Conservation (phyloP, 23 red algal species). For the Pyropia haitanensis region DNA sequence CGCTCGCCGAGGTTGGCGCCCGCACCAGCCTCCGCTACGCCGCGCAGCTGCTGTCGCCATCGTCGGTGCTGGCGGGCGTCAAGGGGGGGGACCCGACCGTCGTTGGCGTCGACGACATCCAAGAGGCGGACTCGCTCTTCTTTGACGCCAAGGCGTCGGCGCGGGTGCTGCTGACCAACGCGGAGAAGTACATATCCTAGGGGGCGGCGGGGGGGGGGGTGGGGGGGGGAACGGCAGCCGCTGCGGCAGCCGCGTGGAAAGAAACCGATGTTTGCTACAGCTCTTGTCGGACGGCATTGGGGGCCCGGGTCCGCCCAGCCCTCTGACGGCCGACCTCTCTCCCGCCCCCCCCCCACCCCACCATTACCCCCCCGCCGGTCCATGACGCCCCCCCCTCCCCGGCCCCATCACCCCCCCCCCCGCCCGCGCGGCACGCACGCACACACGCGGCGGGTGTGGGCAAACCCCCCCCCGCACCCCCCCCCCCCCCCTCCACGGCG, state of each 20-base stretch:
- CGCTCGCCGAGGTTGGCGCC: conserved; percentile 58
- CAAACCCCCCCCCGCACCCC: conserved; percentile 14
- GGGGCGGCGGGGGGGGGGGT: no score
- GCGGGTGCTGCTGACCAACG: conserved; percentile 20
- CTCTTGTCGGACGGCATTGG: no score
- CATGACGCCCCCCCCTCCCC: no score
- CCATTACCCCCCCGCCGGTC: no score
- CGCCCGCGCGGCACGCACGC: neutral
- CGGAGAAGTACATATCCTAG: no score
- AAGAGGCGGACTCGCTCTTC: conserved; percentile 84
- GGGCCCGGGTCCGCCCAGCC: no score
- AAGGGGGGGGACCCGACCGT: conserved; percentile 54
- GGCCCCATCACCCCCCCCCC: no score
- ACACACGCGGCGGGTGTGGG: conserved; percentile 22
- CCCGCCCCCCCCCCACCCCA: no score
- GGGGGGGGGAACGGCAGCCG: no score
- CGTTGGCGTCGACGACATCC: conserved; percentile 60
- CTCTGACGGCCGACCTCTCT: no score
- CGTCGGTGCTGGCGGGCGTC: conserved; percentile 54
- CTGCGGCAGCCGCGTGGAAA: no score
- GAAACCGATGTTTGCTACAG: no score
- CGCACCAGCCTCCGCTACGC: conserved; percentile 89
- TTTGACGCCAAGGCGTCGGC: conserved; percentile 87
- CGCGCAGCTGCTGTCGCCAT: conserved; percentile 75
- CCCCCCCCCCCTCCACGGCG: conserved; percentile 15